A percentile compares a stretch with the other conserved stretches of the same genome.
Evolutionary conservation across 1,284 basidiomycete genomes (phyloP).

Genomic region (Boletus semigastroideus): DNA sequence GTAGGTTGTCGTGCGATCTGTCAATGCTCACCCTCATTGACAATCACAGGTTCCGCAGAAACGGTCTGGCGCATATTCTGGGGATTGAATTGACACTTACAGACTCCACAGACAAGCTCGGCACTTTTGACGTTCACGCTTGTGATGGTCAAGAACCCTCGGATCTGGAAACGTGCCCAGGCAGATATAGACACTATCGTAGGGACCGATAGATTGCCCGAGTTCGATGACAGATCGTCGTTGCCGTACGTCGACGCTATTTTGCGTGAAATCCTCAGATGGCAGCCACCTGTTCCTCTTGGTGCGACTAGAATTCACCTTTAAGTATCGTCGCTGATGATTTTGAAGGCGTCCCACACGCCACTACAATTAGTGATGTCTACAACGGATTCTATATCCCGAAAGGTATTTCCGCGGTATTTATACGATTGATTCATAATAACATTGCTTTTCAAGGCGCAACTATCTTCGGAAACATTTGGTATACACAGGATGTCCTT

Average conservation of each 20-base stretch:
- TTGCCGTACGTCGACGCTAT: slow-evolving; percentile 41
- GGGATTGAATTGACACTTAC: slow-evolving; percentile 1
- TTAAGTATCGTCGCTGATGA: background rate
- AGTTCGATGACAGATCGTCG: slow-evolving; percentile 36
- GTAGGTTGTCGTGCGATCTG: slow-evolving; percentile 3
- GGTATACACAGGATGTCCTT: slow-evolving; percentile 8
- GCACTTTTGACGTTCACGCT: slow-evolving; percentile 29
- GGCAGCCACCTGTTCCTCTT: slow-evolving; percentile 26
- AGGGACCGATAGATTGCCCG: slow-evolving; percentile 39
- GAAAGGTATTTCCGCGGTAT: slow-evolving; percentile 18
- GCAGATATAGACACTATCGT: slow-evolving; percentile 41
- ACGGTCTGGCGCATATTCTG: slow-evolving; percentile 14
- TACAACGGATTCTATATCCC: slow-evolving; percentile 30
- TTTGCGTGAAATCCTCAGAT: slow-evolving; percentile 39
- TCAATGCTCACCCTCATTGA: background rate
- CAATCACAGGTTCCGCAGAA: slow-evolving; percentile 15
- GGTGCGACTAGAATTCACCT: slow-evolving; percentile 9
- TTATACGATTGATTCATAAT: background rate
- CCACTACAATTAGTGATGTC: slow-evolving; percentile 15
- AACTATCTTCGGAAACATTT: slow-evolving; percentile 24
- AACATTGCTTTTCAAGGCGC: slow-evolving; percentile 7
- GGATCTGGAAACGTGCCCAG: slow-evolving; percentile 35
- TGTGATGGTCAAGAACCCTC: slow-evolving; percentile 38
- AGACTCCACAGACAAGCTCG: slow-evolving; percentile 10
- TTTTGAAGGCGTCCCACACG: slow-evolving; percentile 19